Base-by-base conservation (phyloP, 345 rosid species). In the Aquilaria yunnanensis region DNA sequence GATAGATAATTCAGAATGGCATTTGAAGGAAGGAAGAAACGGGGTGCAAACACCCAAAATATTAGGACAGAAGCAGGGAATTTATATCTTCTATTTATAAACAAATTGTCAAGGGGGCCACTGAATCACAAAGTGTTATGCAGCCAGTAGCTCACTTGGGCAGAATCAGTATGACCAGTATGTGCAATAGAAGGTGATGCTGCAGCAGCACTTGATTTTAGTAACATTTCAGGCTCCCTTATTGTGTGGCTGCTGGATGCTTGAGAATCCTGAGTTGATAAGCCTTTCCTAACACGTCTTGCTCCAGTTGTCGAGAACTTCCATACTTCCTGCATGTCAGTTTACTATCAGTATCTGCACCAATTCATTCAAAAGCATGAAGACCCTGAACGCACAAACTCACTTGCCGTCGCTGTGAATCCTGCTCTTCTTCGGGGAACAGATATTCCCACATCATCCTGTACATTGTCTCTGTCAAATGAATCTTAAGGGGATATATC, bases 381-480 rank as follows among this genome's bases (percentile, higher is more conserved):
- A 12, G 65, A 63, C 51, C 29, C 31, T 33, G 45, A 49, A 31
- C 51, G 14, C 52, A 58, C 37, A 23, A 67, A 65, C 74, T 62
- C 32, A 93, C 98, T 96, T 90, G 97, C 62, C 99, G 84, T 54
- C 96, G 77, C 71, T 86, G 99, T 62, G 97, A 90, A 82, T 94
- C 99, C 70, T 90, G 99, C 59, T 90, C 97, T 78, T 94, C 99
- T 77, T 85, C 95, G 16, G 96, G 96, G 70, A 94, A 94, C 73
- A 94, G 84, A 74, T 94, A 94, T 59, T 75, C 91, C 97, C 97
- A 94, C 95, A 94, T 90, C 95, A 85, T 90, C 81, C 87, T 77
- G 77, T 94, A 94, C 97, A 90, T 90, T n/a, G 87, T 76, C 76
- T 94, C 99, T 4, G 95, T 94, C 96, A 94, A 82, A 76, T 90